Evolutionary conservation across 169 alveolate species (phyloP).

Genomic region (Eimeria falciformis): DNA sequence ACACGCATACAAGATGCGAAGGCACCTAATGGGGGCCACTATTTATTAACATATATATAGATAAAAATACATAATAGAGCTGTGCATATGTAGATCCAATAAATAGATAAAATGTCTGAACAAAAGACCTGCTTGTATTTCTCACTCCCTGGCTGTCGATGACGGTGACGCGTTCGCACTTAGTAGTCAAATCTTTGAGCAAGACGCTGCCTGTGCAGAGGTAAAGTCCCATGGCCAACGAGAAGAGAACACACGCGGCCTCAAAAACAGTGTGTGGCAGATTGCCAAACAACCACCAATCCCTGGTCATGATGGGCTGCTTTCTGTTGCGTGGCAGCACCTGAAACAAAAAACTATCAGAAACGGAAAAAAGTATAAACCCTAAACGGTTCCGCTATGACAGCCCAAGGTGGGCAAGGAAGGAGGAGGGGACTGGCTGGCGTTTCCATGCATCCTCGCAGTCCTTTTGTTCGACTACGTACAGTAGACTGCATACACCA

Average conservation of each 20-base stretch:
- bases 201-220: slow-evolving; percentile 89
- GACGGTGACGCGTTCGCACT: slow-evolving; percentile 83
- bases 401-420: not conserved
- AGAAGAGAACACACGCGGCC: slow-evolving; percentile 88
- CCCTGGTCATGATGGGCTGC: slow-evolving; percentile 93
- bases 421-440: not conserved
- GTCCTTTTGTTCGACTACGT: not conserved
- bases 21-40: too few species aligned
- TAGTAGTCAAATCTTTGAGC: slow-evolving; percentile 82
- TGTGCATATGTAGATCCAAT: not conserved
- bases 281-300: slow-evolving; percentile 94
- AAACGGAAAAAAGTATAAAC: not conserved
- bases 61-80: not conserved
- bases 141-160: slow-evolving; percentile 35
- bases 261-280: slow-evolving; percentile 93
- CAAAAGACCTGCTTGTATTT: not conserved
- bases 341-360: slow-evolving; percentile 10
- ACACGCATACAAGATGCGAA: not conserved
- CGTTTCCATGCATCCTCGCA: not conserved
- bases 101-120: too few species aligned
- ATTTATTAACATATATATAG: too few species aligned
- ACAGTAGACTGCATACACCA: not conserved
- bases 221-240: slow-evolving; percentile 90
- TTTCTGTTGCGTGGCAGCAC: slow-evolving; percentile 91
- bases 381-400: not conserved